Evolutionary conservation across 768 basidiomycete species (phyloP), one percentile per base, ranked within the genome.

Genomic region (Peribolospora baueri): DNA sequence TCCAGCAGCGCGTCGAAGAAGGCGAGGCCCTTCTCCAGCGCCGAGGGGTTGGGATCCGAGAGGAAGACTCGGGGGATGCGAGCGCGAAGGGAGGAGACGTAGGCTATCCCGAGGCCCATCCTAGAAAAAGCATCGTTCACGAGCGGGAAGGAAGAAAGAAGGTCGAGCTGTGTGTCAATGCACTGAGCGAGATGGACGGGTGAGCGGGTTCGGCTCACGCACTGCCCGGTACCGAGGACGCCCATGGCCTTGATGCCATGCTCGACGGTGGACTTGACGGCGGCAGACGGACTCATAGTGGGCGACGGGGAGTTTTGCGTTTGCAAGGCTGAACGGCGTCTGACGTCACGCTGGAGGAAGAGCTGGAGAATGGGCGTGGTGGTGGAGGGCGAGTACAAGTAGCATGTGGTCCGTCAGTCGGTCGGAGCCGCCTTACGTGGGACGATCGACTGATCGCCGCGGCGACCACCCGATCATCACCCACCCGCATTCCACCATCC

Each of bases 31-130:
- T 79, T 79, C 46, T 72, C 69, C 48, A 93, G 72, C 64, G 91
- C 86, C 36, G 75, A 4, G 11, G 10, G 49, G 38, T 14, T 14
- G 13, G 10, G 5, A 42, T 7, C 41, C 25, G 47, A 36, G 7
- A 3, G 47, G 39, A 40, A 45, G 45, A n/a, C 36, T n/a, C 5
- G 46, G 4, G 6, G 11, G 14, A 36, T 8, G 43, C 11, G 38
- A 52, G 36, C 5, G 42, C 13, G 49, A 43, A 36, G 47, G 11
- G 46, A 25, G 6, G 42, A 5, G 5, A 91, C 86, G 53, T 82
- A 75, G 58, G 87, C 84, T 50, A 97, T 95, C 2, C 90, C 91
- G 0, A 83, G 77, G 59, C 90, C 90, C 71, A 72, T 73, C 59
- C 72, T 70, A 38, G 65, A 67, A 37, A 36, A 49, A 4, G 4